phyloP scores from a whole-genome alignment of 352 stramenopile genomes.

The Phytophthora parvispora region DNA sequence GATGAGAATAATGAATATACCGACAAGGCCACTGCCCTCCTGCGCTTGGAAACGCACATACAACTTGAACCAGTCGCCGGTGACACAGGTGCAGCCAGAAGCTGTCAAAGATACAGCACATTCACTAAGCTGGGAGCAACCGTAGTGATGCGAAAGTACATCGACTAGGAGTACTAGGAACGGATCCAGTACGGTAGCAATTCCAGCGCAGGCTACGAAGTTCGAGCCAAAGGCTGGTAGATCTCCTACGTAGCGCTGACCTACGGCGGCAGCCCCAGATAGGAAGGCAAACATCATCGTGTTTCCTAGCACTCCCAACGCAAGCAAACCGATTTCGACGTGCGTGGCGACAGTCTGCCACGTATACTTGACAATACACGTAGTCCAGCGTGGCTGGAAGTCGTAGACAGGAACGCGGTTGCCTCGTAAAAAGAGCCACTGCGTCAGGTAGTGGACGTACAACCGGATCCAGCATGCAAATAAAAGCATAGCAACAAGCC shows the following conservation, averaged over 20 bases:
- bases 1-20: constrained; percentile 82
- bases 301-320: constrained; percentile 65
- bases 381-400: constrained; percentile 69
- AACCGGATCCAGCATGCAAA: constrained; percentile 90
- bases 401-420: constrained; percentile 84
- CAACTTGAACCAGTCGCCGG: constrained; percentile 93
- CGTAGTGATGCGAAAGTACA: constrained; percentile 79
- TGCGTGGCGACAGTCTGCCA: constrained; percentile 65
- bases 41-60: constrained; percentile 80
- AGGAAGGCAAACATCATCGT: constrained; percentile 60
- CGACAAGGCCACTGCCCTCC: constrained; percentile 84
- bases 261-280: constrained; percentile 44
- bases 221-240: constrained; percentile 79
- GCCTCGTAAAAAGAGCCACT: constrained; percentile 86
- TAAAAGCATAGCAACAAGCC: constrained; percentile 61
- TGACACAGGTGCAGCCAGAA: constrained; percentile 63
- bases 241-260: constrained; percentile 64
- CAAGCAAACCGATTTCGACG: constrained; percentile 80
- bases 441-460: constrained; percentile 91
- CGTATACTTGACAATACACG: constrained; percentile 91
- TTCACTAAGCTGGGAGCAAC: constrained; percentile 55
- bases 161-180: constrained; percentile 87
- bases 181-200: constrained; percentile 85
- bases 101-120: constrained; percentile 56
- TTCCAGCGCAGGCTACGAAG: constrained; percentile 82